phyloP scores from a whole-genome alignment of 2,329 filamentous ascomycete species.

The Trichoderma brevicompactum region DNA sequence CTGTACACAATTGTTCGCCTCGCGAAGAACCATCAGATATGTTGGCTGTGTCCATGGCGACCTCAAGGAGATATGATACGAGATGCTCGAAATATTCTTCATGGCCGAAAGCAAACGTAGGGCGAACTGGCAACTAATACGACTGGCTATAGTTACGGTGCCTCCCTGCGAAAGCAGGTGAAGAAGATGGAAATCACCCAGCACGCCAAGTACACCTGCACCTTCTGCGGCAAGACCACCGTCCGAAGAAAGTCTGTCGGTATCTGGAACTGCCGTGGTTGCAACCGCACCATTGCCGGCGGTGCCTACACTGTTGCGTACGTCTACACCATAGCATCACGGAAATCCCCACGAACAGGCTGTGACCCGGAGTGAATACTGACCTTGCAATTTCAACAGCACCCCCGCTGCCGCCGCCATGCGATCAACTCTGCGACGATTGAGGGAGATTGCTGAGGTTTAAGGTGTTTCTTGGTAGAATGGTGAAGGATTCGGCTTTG shows the following conservation, averaged over 20 bases:
- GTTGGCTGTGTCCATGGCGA: neutral
- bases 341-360: neutral
- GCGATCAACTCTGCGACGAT: slow-evolving; percentile 93
- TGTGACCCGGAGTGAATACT: slow-evolving; percentile 33
- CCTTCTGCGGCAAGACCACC: slow-evolving; percentile 97
- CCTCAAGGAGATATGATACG: neutral
- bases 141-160: slow-evolving; percentile 77
- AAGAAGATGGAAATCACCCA: slow-evolving; percentile 99
- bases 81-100: slow-evolving; percentile 1
- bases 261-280: slow-evolving; percentile 96
- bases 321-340: slow-evolving; percentile 51
- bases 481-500: slow-evolving; percentile 47
- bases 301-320: slow-evolving; percentile 97
- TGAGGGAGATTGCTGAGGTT: slow-evolving; percentile 97
- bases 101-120: neutral
- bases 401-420: slow-evolving; percentile 93
- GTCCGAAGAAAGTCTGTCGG: slow-evolving; percentile 90
- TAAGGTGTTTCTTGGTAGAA: slow-evolving; percentile 54
- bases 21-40: neutral
- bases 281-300: slow-evolving; percentile 76
- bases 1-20: neutral
- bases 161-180: slow-evolving; percentile 91
- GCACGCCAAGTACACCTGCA: slow-evolving; percentile 96
- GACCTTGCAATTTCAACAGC: slow-evolving; percentile 51
- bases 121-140: slow-evolving; percentile 24